A percentile compares a stretch with the other conserved stretches of the same genome.
Evolutionary conservation across 2,329 filamentous ascomycete genomes (phyloP).

Genomic region (Paramyrothecium roridum): DNA sequence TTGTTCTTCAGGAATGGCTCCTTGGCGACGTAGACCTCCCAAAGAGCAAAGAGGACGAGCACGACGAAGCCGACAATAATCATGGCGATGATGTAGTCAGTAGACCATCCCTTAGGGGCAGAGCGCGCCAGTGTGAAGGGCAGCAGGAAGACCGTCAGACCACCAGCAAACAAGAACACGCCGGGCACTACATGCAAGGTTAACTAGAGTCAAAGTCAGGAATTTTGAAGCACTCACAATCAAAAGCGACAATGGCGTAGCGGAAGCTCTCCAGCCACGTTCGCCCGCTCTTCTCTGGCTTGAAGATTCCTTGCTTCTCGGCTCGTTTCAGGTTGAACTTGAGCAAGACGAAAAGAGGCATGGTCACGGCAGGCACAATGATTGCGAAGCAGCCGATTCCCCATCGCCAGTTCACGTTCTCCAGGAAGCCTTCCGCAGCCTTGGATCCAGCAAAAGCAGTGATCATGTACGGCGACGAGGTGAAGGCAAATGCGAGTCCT

Average conservation of each 20-base stretch:
- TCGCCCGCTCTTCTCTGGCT: constrained; percentile 34
- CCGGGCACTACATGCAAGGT: constrained; percentile 23
- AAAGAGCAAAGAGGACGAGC: constrained; percentile 47
- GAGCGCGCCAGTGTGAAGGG: constrained; percentile 53
- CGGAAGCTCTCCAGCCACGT: constrained; percentile 39
- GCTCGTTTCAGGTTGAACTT: constrained; percentile 55
- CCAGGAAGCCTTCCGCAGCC: constrained; percentile 17
- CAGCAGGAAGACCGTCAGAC: constrained; percentile 54
- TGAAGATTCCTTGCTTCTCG: constrained; percentile 42
- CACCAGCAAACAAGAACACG: constrained; percentile 46
- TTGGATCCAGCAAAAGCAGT: constrained; percentile 33
- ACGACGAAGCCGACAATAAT: constrained; percentile 54
- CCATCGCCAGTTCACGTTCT: constrained; percentile 18
- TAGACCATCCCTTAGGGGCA: constrained; percentile 40
- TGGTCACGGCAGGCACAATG: constrained; percentile 55
- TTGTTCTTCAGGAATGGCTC: constrained; percentile 52
- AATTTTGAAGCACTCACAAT: constrained; percentile 8
- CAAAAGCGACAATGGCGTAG: constrained; percentile 16
- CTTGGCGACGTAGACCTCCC: constrained; percentile 50
- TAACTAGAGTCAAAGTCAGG: neutral
- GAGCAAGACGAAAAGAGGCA: constrained; percentile 56
- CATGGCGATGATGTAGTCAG: constrained; percentile 51
- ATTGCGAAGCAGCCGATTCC: constrained; percentile 62
- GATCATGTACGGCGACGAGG: constrained; percentile 42
- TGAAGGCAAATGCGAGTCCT: constrained; percentile 34